These are phyloP conservation scores for Aleurites moluccanus DNA, from an alignment of 441 rosid genomes.

Conservation along the genomic window DNA sequence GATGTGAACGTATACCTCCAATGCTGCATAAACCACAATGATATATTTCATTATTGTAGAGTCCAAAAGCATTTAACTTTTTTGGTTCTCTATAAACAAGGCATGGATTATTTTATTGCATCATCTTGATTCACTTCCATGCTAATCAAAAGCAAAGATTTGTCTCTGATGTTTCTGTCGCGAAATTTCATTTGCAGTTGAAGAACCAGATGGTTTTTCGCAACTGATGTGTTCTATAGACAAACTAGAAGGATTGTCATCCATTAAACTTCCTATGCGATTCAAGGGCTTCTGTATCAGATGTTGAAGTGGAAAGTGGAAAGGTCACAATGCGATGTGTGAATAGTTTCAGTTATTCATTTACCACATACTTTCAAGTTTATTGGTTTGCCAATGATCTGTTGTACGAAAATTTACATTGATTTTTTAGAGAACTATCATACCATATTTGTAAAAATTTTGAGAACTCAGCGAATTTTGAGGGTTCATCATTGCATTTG, in stretches of 20 bases:
- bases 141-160: neutral
- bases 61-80: neutral
- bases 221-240: neutral
- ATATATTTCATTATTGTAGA: neutral
- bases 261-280: neutral
- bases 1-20: too few species aligned
- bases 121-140: neutral
- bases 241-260: neutral
- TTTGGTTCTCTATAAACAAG: neutral
- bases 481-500: slow-evolving; percentile 10
- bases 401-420: slow-evolving; percentile 14
- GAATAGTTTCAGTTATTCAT: neutral
- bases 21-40: neutral
- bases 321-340: neutral
- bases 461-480: slow-evolving; percentile 15
- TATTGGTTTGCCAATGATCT: slow-evolving; percentile 1
- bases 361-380: neutral
- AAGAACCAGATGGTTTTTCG: neutral
- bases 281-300: neutral
- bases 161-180: neutral
- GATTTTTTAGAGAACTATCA: neutral
- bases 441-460: neutral
- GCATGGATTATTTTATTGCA: neutral
- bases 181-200: slow-evolving; percentile 7
- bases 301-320: neutral